Conservation (phyloP, 2,329 filamentous ascomycete genomes). For the Pezicula neosporulosa region DNA sequence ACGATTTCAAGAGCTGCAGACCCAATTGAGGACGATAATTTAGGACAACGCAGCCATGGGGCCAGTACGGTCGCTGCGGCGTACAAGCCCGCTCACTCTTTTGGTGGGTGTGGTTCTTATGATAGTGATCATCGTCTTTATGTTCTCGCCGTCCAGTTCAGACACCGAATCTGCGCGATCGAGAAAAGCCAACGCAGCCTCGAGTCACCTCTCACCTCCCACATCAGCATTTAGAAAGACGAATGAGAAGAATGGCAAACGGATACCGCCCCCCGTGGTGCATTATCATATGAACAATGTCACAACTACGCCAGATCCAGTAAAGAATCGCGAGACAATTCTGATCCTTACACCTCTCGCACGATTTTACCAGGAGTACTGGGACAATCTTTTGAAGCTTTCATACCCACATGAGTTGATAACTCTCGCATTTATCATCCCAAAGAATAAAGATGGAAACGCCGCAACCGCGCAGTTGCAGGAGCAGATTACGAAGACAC, state of each 20-base stretch:
- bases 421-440: constrained; percentile 92
- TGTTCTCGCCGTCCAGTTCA: constrained; percentile 49
- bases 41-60: constrained; percentile 42
- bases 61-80: constrained; percentile 68
- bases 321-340: constrained; percentile 78
- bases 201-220: constrained; percentile 69
- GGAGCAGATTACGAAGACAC: constrained; percentile 79
- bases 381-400: constrained; percentile 85
- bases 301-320: constrained; percentile 73
- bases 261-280: constrained; percentile 75
- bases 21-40: constrained; percentile 24
- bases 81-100: constrained; percentile 74
- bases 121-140: constrained; percentile 67
- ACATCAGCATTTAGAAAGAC: constrained; percentile 72
- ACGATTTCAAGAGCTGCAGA: constrained; percentile 6
- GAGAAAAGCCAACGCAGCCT: constrained; percentile 53
- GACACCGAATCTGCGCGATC: constrained; percentile 44
- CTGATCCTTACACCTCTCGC: constrained; percentile 91
- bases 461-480: constrained; percentile 79
- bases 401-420: constrained; percentile 92
- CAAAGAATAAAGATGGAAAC: constrained; percentile 90
- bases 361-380: constrained; percentile 91
- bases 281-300: constrained; percentile 96
- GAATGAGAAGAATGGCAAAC: constrained; percentile 48
- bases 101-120: constrained; percentile 68